These are phyloP conservation scores for Penicillium dipodomyicola DNA, from an alignment of 495 filamentous ascomycete genomes.

Conservation along the genomic window DNA sequence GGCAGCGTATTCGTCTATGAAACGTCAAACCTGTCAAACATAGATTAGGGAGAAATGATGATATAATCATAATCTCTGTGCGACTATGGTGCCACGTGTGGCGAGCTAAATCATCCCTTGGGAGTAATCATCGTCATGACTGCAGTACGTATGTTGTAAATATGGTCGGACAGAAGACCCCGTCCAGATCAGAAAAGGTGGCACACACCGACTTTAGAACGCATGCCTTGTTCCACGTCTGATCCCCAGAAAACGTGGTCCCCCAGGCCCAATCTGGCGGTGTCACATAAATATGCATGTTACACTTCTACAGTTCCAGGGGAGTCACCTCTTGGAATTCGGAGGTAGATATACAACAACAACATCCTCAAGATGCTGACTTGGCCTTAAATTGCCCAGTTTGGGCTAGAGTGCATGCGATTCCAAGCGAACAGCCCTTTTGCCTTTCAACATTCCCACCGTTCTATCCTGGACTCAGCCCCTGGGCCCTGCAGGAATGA, in stretches of 20 bases:
- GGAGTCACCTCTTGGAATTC: not conserved
- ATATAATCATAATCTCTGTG: not conserved
- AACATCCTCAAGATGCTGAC: not conserved
- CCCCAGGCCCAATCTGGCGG: conserved; percentile 18
- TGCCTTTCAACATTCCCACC: conserved; percentile 1
- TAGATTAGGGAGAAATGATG: not conserved
- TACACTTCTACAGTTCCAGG: conserved; percentile 1
- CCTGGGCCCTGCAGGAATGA: conserved; percentile 19
- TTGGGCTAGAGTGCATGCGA: not conserved
- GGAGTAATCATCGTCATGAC: conserved; percentile 10
- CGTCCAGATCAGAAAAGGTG: conserved; percentile 9
- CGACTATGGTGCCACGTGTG: conserved; percentile 29
- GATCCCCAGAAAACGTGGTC: conserved; percentile 29
- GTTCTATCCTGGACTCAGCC: conserved; percentile 1
- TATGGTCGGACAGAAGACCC: not conserved
- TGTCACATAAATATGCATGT: conserved; percentile 15
- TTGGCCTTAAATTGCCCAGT: not conserved
- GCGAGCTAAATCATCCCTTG: conserved; percentile 5
- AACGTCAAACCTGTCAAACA: not conserved
- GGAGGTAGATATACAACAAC: not conserved
- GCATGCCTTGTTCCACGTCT: not conserved
- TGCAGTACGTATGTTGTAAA: not conserved
- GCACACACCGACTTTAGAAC: conserved; percentile 27
- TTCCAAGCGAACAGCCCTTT: not conserved
- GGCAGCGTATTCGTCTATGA: not conserved